Base-by-base conservation (phyloP, 768 basidiomycete species). In the Podaxis mareebaensis region DNA sequence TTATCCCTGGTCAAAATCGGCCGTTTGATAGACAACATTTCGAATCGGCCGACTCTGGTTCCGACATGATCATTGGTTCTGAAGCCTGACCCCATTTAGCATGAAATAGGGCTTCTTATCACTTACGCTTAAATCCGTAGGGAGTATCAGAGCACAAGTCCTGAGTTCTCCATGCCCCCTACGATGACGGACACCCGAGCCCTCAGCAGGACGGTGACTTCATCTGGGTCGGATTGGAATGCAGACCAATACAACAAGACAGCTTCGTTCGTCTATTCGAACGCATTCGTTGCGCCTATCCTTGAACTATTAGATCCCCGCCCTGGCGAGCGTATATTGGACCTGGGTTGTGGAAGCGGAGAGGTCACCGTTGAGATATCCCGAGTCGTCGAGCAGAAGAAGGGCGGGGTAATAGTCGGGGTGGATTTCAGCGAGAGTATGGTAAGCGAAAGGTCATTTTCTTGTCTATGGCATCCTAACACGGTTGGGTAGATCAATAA, bases 341-440 rank as follows among this genome's bases (percentile, higher is more conserved):
- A 93, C 68, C 74, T 93, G 49, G 93, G 93, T 2, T 95, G 93
- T 69, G 93, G 94, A 17, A 92, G 87, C 51, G 93, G 92, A 0
- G 89, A 95, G 66, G 75, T 95, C 13, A 92, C 90, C 0, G 66
- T 82, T 53, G 74, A 81, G 60, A 78, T 96, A 33, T 78, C 83
- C 53, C 71, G 79, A 12, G 67, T 80, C 15, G 90, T 95, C 4
- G 71, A 73, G 40, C 67, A 74, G 71, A 78, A 66, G 24, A 46
- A 66, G 49, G 79, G 76, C 6, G 89, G 92, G 0, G 49, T 80
- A 17, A 83, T 92, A 2, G 79, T 90, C 11, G 93, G 91, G 0
- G 77, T 88, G 11, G 94, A 95, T 72, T 76, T 78, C 33, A 92
- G 85, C 68, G 77, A 84, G 65, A 85, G 83, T 67, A 93, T 95